Conservation (phyloP, 495 filamentous ascomycete genomes). For the Aspergillus asperescens region DNA sequence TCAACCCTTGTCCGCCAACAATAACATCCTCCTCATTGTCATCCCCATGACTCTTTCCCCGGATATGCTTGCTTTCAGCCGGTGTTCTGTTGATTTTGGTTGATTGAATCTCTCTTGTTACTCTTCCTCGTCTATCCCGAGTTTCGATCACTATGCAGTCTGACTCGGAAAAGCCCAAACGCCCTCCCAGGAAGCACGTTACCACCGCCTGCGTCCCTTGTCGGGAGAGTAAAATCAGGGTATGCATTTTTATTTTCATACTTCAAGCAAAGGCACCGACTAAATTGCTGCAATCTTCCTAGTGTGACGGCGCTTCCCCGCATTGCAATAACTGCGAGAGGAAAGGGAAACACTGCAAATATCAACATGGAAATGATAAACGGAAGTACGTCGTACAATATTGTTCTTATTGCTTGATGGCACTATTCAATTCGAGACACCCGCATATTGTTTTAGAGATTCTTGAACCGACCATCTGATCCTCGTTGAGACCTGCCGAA, state of each 20-base stretch:
- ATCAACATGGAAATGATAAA: constrained; percentile 47
- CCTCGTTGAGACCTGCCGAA: background rate
- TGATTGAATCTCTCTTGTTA: constrained; percentile 9
- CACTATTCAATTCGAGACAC: background rate
- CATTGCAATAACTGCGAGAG: constrained; percentile 45
- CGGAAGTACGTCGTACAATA: constrained; percentile 39
- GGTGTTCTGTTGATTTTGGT: constrained; percentile 17
- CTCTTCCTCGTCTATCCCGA: background rate
- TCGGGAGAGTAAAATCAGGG: constrained; percentile 47
- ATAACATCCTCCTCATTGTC: constrained; percentile 3
- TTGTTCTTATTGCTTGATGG: background rate
- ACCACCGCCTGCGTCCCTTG: constrained; percentile 47
- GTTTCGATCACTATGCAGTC: constrained; percentile 22
- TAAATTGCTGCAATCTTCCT: background rate
- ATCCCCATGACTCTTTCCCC: constrained; percentile 6
- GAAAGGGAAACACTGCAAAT: constrained; percentile 45
- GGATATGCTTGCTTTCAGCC: constrained; percentile 13
- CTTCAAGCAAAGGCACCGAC: background rate
- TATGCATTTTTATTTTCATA: constrained; percentile 26
- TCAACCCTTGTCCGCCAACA: background rate
- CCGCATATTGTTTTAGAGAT: too few relatives aligned
- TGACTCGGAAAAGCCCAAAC: constrained; percentile 33
- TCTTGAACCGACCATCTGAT: background rate
- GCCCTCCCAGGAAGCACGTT: constrained; percentile 40
- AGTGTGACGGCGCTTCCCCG: constrained; percentile 46